phyloP scores from a whole-genome alignment of 2,329 filamentous ascomycete genomes.

The Aureobasidium sp. region DNA sequence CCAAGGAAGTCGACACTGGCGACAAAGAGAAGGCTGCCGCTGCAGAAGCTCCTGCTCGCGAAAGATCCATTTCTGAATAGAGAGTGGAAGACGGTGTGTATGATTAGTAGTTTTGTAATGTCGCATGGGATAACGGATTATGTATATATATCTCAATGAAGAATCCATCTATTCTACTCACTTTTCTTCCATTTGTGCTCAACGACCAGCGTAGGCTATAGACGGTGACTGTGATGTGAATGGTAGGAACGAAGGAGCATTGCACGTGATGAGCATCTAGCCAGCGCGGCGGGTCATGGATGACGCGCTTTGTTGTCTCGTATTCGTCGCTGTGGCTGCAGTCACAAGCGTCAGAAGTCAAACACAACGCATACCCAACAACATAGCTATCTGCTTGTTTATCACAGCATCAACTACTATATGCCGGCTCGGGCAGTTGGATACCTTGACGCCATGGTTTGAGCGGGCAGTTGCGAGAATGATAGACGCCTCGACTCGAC shows the following conservation, averaged over 20 bases:
- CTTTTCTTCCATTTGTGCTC: neutral
- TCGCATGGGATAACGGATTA: neutral
- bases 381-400: neutral
- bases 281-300: neutral
- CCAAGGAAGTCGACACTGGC: neutral
- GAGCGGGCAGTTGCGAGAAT: slow-evolving; percentile 31
- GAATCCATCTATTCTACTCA: neutral
- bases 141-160: slow-evolving; percentile 2
- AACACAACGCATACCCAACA: neutral
- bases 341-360: neutral
- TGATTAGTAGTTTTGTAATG: slow-evolving; percentile 4
- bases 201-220: neutral
- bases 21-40: neutral
- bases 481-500: slow-evolving; percentile 69
- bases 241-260: neutral
- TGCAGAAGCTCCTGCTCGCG: neutral
- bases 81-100: neutral
- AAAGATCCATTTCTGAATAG: neutral
- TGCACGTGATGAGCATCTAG: neutral
- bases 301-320: slow-evolving; percentile 1
- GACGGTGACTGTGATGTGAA: neutral
- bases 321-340: neutral
- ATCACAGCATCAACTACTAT: neutral
- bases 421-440: slow-evolving; percentile 8
- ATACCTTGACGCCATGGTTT: slow-evolving; percentile 10